phyloP scores from a whole-genome alignment of 305 asterid species.

The Plantago coronopus region DNA sequence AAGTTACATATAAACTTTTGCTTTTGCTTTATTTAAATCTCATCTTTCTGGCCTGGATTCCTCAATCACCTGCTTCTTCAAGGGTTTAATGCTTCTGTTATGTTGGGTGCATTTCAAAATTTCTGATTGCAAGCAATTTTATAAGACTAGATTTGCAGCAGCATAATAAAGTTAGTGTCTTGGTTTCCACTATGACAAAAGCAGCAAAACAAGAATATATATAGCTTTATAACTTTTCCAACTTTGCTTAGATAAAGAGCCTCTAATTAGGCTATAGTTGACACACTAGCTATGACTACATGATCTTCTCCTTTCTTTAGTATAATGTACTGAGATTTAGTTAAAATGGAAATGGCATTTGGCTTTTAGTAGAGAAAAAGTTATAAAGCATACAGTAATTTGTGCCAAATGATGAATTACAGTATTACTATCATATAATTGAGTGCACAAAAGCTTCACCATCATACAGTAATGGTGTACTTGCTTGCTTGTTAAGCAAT shows the following conservation, averaged over 20 bases:
- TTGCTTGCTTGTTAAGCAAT: constrained; percentile 27
- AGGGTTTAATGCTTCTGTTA: not conserved
- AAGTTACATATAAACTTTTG: constrained; percentile 23
- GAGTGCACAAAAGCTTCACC: too few relatives aligned
- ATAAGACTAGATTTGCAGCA: constrained; percentile 10
- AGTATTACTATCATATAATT: constrained; percentile 21
- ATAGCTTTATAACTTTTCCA: constrained; percentile 23
- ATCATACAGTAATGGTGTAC: too few relatives aligned
- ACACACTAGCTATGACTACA: too few relatives aligned
- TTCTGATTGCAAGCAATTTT: not conserved
- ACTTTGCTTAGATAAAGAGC: constrained; percentile 26
- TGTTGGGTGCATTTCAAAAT: not conserved
- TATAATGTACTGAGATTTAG: not conserved
- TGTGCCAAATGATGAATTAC: constrained; percentile 24
- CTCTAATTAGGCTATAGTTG: constrained; percentile 7
- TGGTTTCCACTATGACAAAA: constrained; percentile 31
- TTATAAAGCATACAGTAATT: constrained; percentile 29
- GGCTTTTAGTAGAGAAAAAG: constrained; percentile 21
- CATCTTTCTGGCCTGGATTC: constrained; percentile 20
- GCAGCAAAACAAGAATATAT: constrained; percentile 21
- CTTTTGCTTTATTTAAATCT: constrained; percentile 31
- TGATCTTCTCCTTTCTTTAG: not conserved
- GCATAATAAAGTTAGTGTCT: constrained; percentile 21
- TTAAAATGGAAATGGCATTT: not conserved
- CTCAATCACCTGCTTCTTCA: constrained; percentile 14